phyloP scores from a whole-genome alignment of 148 eudicot genomes.

The Rhododendron ovatum region DNA sequence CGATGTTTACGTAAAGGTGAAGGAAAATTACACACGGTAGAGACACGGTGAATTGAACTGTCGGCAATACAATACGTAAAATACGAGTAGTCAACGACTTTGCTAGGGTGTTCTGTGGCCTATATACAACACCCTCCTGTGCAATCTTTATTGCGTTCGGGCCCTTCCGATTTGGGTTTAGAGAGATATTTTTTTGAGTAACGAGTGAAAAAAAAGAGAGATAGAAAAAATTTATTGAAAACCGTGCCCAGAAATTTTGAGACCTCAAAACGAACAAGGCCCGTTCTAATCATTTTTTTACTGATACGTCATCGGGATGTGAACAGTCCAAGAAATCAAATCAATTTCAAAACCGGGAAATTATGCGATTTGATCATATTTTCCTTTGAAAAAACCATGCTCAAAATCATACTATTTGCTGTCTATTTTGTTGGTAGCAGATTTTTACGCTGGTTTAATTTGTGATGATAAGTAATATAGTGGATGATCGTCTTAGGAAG shows the following conservation, averaged over 20 bases:
- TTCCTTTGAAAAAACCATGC: background rate
- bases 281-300: background rate
- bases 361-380: background rate
- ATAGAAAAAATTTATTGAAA: no score
- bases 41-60: background rate
- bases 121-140: background rate
- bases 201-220: no score
- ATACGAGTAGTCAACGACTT: background rate
- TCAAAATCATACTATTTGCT: background rate
- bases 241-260: no score
- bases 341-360: background rate
- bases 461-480: no score
- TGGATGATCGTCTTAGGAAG: background rate
- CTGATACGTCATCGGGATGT: background rate
- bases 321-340: background rate
- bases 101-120: background rate
- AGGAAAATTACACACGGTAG: background rate
- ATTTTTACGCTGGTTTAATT: background rate
- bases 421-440: background rate
- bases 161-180: no score
- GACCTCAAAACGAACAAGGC: no score
- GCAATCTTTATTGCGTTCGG: background rate
- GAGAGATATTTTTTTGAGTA: background rate
- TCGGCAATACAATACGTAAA: background rate
- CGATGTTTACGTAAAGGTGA: background rate